Evolutionary conservation across 2,329 filamentous ascomycete species (phyloP), one percentile per base, ranked within the genome.

Genomic region (Epichloe amarillans): DNA sequence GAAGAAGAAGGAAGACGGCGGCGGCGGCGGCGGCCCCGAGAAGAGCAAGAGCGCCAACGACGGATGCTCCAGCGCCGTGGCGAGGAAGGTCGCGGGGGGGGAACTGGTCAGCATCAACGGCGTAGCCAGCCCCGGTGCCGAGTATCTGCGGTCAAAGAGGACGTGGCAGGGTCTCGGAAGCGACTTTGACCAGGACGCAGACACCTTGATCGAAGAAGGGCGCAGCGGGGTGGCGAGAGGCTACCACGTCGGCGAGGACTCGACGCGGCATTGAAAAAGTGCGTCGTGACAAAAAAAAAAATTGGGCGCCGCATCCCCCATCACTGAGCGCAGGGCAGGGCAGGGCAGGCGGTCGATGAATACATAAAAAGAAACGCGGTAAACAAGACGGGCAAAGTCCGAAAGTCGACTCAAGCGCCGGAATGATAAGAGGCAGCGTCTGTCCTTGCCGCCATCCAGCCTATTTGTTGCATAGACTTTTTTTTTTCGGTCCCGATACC

Each of bases 161-260:
- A 95, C 88, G 4, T 98, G 93, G 93, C 85, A 85, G 61, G 93
- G 93, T 0, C 69, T 98, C 23, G 93, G 93, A 0, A 95, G 81
- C 54, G 93, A 98, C 64, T 94, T 89, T 60, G 56, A 69, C n/a
- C 70, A 70, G 14, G 74, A 79, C 49, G 69, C 71, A n/a, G 71
- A 85, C 51, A 83, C 85, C 1, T 64, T 79, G 17, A 77, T 98
- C 52, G 88, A 95, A 62, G 83, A 96, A 67, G 93, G 93, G 1
- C 79, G 88, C 56, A 85, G 83, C 56, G 93, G 93, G 15, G 82
- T 97, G 51, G 93, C 93, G 36, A 82, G 87, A 60, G 93, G 91
- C 0, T 98, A 98, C 70, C 80, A 74, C 0, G 84, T 93, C 49
- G 87, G 86, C 7, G 79, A 81, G 19, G 72, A 71, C 46, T 58